phyloP scores from a whole-genome alignment of 805 yeast genomes.

The Barnettozyma siamensis region DNA sequence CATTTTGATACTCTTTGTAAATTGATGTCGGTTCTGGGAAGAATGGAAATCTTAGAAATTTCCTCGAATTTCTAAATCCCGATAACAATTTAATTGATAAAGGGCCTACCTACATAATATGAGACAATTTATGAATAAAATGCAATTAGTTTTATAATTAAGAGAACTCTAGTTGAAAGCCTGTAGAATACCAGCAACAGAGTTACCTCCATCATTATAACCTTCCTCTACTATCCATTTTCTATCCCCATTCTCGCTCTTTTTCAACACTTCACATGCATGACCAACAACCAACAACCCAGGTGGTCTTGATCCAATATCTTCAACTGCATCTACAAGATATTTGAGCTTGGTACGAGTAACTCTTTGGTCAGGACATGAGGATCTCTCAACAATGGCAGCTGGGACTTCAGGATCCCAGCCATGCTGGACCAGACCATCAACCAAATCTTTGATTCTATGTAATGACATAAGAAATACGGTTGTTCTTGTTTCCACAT shows the following conservation, averaged over 20 bases:
- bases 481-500: conserved; percentile 67
- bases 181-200: conserved; percentile 3
- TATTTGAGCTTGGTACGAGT: conserved; percentile 65
- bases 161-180: not conserved
- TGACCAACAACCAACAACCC: conserved; percentile 80
- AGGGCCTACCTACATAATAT: too few relatives aligned
- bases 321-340: conserved; percentile 67
- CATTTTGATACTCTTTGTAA: not conserved
- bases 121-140: too few relatives aligned
- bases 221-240: conserved; percentile 34
- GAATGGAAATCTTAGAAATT: too few relatives aligned
- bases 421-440: conserved; percentile 44
- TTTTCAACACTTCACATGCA: conserved; percentile 52
- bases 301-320: conserved; percentile 85
- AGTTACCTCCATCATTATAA: conserved; percentile 18
- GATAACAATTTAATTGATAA: too few relatives aligned
- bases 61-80: too few relatives aligned
- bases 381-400: conserved; percentile 84
- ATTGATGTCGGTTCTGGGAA: too few relatives aligned
- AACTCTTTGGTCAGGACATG: conserved; percentile 88
- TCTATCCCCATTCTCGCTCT: conserved; percentile 9
- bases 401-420: conserved; percentile 77
- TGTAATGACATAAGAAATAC: conserved; percentile 89
- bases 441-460: conserved; percentile 46
- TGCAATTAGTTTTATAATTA: not conserved